Evolutionary conservation across 306 rosid species (phyloP).

Genomic region (Cicer cuneatum): DNA sequence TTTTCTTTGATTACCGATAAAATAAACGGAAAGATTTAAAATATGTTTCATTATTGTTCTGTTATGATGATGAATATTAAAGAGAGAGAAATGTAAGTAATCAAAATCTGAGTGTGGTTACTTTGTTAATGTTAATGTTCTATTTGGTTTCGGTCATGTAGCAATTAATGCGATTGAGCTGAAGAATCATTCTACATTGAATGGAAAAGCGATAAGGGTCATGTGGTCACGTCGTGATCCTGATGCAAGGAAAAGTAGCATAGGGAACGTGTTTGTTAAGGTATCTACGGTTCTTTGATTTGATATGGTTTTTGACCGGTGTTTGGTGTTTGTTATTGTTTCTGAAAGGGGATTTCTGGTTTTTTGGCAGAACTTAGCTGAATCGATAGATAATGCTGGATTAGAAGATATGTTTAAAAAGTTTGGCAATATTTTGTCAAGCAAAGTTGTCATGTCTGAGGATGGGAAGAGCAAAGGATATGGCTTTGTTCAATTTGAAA

Average conservation of each 20-base stretch:
- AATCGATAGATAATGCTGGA: slow-evolving; percentile 57
- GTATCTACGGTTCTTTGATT: slow-evolving; percentile 46
- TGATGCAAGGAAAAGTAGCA: slow-evolving; percentile 67
- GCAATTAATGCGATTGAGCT: slow-evolving; percentile 68
- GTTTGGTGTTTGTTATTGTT: slow-evolving; percentile 32
- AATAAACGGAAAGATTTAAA: slow-evolving; percentile 18
- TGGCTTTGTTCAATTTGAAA: slow-evolving; percentile 88
- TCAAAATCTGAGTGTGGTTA: slow-evolving; percentile 36
- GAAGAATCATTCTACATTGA: slow-evolving; percentile 63
- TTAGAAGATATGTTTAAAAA: slow-evolving; percentile 68
- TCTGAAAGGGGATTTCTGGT: slow-evolving; percentile 34
- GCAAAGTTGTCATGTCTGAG: slow-evolving; percentile 79
- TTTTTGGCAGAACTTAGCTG: slow-evolving; percentile 65
- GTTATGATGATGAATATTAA: not conserved
- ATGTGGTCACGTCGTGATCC: slow-evolving; percentile 88
- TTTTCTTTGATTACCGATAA: not conserved
- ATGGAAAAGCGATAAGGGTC: slow-evolving; percentile 78
- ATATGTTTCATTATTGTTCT: not conserved
- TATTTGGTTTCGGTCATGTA: slow-evolving; percentile 37
- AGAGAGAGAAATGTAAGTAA: slow-evolving; percentile 1
- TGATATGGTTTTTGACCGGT: slow-evolving; percentile 22
- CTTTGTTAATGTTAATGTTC: slow-evolving; percentile 16
- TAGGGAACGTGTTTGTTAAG: slow-evolving; percentile 88
- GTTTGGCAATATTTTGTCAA: slow-evolving; percentile 71
- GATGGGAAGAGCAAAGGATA: slow-evolving; percentile 89